Base-by-base conservation (phyloP, 129 eudicot genomes). In the Saussurea involucrata region DNA sequence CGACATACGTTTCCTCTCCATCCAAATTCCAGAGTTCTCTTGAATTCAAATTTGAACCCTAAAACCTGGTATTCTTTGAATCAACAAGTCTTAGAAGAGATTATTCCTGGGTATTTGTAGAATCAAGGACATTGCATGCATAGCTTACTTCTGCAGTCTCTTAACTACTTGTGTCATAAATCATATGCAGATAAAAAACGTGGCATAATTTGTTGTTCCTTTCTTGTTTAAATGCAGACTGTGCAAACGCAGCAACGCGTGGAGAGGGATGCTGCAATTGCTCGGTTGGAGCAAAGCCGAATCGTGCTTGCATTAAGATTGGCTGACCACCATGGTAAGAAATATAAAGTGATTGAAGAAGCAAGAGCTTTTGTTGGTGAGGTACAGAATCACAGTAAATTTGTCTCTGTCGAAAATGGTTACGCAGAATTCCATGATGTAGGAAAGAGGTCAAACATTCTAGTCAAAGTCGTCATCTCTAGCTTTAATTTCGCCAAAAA, bases 281-380 rank as follows among this genome's bases (percentile, higher is more conserved):
- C 95, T 68, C 95, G 92, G 37, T 75, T 93, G 71, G 98, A 91
- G 79, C 96, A 93, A 76, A 90, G 96, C 83, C 90, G 98, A 21
- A 86, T 93, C 24, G 89, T 91, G 64, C 98, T 93, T 76, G 97
- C 98, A 24, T 72, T 89, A 84, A 87, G 97, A 78, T 76, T 93
- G 83, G 95, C 92, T 5, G 93, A 93, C 66, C 98, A 91, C 82
- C 92, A 89, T 68, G 98, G 97, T 40, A 94, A 87, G 49, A 91
- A 87, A 44, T 91, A 89, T 81, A 79, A 87, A 70, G 97, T 94
- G 46, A 94, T 94, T 13, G 97, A 94, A 72, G 98, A 94, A 81
- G 98, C 97, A 9, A 68, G 82, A 69, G 93, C 91, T 68, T 89
- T 94, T 63, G 93, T 89, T 25, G 92, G 96, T 61, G 92, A 89